Conservation (phyloP, 2,329 filamentous ascomycete genomes). For the Cercospora janseana region DNA sequence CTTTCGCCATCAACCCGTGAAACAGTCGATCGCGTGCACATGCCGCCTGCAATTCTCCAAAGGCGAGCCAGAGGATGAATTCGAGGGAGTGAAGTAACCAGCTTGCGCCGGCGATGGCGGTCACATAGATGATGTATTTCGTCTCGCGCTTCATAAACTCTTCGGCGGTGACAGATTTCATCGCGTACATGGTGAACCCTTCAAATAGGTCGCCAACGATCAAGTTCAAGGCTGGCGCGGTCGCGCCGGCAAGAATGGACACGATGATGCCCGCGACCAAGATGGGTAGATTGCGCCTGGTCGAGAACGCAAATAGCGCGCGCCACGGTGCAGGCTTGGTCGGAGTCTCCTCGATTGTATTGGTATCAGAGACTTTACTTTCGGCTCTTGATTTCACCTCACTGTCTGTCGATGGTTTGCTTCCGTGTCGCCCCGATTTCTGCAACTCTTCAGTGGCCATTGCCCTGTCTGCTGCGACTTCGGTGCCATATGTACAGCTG, state of each 20-base stretch:
- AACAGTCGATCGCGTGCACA: slow-evolving; percentile 66
- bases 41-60: slow-evolving; percentile 77
- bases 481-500: slow-evolving; percentile 12
- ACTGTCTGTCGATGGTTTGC: slow-evolving; percentile 22
- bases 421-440: slow-evolving; percentile 22
- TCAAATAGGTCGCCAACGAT: slow-evolving; percentile 75
- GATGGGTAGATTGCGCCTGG: slow-evolving; percentile 55
- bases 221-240: slow-evolving; percentile 65
- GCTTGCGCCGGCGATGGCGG: slow-evolving; percentile 60
- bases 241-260: slow-evolving; percentile 59
- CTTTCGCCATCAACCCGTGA: slow-evolving; percentile 63
- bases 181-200: slow-evolving; percentile 64
- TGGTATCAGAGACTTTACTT: slow-evolving; percentile 21
- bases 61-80: slow-evolving; percentile 69
- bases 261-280: slow-evolving; percentile 56
- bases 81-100: slow-evolving; percentile 68
- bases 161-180: slow-evolving; percentile 49
- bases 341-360: slow-evolving; percentile 19
- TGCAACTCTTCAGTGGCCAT: slow-evolving; percentile 20
- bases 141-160: slow-evolving; percentile 58
- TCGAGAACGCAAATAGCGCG: slow-evolving; percentile 71
- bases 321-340: slow-evolving; percentile 44
- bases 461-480: slow-evolving; percentile 1
- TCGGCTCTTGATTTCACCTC: slow-evolving; percentile 11
- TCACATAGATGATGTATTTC: slow-evolving; percentile 61